Percentiles rank a stretch among this genome's conserved stretches.
Conservation (phyloP, 2,329 filamentous ascomycete species). For the Colletotrichum somersetense region DNA sequence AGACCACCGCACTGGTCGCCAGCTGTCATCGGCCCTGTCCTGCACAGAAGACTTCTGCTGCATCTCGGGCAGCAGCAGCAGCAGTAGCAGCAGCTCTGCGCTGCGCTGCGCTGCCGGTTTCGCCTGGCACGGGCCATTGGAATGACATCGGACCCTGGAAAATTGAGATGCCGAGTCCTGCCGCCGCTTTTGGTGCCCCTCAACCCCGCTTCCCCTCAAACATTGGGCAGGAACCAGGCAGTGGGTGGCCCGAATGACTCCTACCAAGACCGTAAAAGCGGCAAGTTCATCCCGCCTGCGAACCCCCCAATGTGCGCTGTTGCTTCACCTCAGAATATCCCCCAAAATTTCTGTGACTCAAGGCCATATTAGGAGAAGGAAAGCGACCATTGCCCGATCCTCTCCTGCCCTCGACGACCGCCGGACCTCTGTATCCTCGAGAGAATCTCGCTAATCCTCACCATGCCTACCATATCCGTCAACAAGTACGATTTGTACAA, state of each 20-base stretch:
- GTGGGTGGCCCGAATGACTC: constrained; percentile 15
- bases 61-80: not conserved
- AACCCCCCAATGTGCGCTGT: constrained; percentile 29
- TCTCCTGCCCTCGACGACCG: constrained; percentile 36
- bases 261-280: constrained; percentile 23
- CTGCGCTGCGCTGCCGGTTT: constrained; percentile 15
- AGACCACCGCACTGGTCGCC: constrained; percentile 24
- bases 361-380: constrained; percentile 40
- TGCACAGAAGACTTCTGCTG: not conserved
- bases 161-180: constrained; percentile 39
- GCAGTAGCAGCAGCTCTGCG: not conserved
- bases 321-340: constrained; percentile 37
- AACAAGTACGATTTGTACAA: constrained; percentile 97
- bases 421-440: constrained; percentile 18
- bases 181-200: constrained; percentile 39
- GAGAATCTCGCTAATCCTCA: constrained; percentile 45
- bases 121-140: constrained; percentile 22
- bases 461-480: constrained; percentile 95
- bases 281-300: constrained; percentile 36
- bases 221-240: not conserved
- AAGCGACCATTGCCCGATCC: constrained; percentile 28
- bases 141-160: constrained; percentile 39
- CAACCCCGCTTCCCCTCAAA: constrained; percentile 34
- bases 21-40: constrained; percentile 21
- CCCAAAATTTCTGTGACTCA: constrained; percentile 59